phyloP scores from a whole-genome alignment of 106 monocot species.

The Ottelia alismoides region DNA sequence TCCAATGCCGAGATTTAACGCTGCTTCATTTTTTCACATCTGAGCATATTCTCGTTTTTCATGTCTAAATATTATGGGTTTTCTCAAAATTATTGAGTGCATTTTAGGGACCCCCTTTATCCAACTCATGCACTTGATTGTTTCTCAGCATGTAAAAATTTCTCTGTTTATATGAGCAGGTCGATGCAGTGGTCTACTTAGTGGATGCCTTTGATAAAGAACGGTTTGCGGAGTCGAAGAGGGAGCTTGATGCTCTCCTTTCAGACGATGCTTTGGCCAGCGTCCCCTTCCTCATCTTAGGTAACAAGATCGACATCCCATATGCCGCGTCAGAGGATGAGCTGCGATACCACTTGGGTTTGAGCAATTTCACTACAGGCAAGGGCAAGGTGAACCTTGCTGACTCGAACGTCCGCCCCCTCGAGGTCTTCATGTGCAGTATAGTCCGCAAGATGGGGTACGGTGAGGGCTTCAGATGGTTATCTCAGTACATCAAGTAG shows the following conservation, averaged over 20 bases:
- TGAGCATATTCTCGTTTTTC: no score
- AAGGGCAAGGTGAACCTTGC: slow-evolving; percentile 62
- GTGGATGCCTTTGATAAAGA: slow-evolving; percentile 5
- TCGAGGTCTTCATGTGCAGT: slow-evolving; percentile 94
- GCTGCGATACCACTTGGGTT: slow-evolving; percentile 13
- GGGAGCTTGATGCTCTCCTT: slow-evolving; percentile 2
- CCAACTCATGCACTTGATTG: no score
- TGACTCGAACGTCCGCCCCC: slow-evolving; percentile 59
- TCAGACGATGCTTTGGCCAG: background rate
- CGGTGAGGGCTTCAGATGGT: slow-evolving; percentile 90
- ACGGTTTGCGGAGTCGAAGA: slow-evolving; percentile 2
- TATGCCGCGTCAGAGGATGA: background rate
- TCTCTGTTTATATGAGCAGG: background rate
- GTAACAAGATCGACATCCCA: slow-evolving; percentile 5
- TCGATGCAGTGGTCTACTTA: slow-evolving; percentile 3
- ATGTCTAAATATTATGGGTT: no score
- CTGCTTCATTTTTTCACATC: no score
- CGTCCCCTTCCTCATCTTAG: slow-evolving; percentile 2
- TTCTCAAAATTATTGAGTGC: no score
- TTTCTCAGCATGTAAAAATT: no score
- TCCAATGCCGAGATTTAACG: no score
- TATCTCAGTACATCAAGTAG: slow-evolving; percentile 77
- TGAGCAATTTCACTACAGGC: slow-evolving; percentile 73
- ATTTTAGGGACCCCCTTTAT: no score
- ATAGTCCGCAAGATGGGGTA: slow-evolving; percentile 87